Base-by-base conservation (phyloP, 2,329 filamentous ascomycete genomes). In the Plectosphaerella sp. region DNA sequence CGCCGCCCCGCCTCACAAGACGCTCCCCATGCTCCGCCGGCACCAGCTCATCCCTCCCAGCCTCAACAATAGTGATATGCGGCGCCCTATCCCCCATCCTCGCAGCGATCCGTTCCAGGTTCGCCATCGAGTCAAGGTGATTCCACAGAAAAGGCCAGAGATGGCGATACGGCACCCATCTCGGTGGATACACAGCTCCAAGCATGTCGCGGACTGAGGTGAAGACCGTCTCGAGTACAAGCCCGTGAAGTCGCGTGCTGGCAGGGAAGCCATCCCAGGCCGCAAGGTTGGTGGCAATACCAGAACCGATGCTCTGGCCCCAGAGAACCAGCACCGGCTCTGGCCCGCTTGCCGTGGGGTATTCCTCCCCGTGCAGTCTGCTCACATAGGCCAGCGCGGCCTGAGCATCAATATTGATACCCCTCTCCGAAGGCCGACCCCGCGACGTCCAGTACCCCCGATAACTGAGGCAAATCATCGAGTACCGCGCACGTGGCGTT, bases 361-460 rank as follows among this genome's bases (percentile, higher is more conserved):
- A 20, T 36, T 24, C 61, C 39, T 59, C 62, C 37, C 59, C 58
- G 50, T 79, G 73, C 22, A 68, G 56, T 16, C 76, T 61, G 4
- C 72, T 71, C 22, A 87, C 76, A 86, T 86, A 90, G 10, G 71
- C 59, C 20, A 89, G 63, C 8, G 85, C 80, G 1, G 88, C 86
- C 52, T 79, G 73, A 1, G 86, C 80, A 64, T 93, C 89, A 16
- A 77, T 68, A 59, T 87, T 79, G 57, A 93, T 87, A 2, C 88
- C 89, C 37, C 68, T 70, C 62, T 92, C 87, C 3, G 83, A 86
- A 8, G 88, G 82, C 4, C 84, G 77, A 16, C 90, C 89, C 33
- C 80, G 77, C 2, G 88, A 92, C 11, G 77, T 90, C 89, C 89
- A 93, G 64, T 87, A 93, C 11, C 88, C 87, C 43, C 88, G 82